Percentiles rank a stretch among this genome's conserved stretches.
Conservation (phyloP, 345 rosid species). For the Cardamine resedifolia region DNA sequence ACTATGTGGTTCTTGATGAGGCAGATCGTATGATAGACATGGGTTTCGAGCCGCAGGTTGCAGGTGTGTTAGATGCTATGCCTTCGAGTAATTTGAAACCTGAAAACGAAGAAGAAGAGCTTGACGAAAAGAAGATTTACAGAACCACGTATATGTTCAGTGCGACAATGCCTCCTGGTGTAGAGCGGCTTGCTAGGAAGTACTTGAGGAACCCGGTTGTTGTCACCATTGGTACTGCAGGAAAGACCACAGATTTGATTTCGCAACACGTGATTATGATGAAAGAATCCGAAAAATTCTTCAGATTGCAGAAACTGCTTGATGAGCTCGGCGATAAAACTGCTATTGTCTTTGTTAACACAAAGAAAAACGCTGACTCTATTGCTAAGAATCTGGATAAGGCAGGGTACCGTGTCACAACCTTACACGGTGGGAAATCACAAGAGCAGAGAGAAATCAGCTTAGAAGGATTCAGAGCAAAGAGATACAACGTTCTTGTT, state of each 20-base stretch:
- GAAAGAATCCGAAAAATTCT: constrained; percentile 81
- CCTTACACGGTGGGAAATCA: constrained; percentile 92
- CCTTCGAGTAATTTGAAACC: constrained; percentile 95
- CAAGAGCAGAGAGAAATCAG: constrained; percentile 97
- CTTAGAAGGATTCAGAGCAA: constrained; percentile 84
- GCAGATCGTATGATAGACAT: constrained; percentile 98
- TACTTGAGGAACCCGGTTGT: constrained; percentile 96
- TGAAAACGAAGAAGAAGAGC: constrained; percentile 95
- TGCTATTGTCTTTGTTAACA: constrained; percentile 88
- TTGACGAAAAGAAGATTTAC: constrained; percentile 86
- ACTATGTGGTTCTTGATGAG: constrained; percentile 96
- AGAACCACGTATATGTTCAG: constrained; percentile 97
- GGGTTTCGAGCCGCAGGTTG: constrained; percentile 94
- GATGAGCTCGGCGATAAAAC: constrained; percentile 87
- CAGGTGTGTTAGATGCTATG: constrained; percentile 91
- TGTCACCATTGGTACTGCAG: constrained; percentile 94
- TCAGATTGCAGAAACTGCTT: constrained; percentile 68
- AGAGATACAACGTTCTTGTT: constrained; percentile 85
- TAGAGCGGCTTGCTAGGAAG: constrained; percentile 93
- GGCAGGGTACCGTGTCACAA: constrained; percentile 82
- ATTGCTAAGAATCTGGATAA: constrained; percentile 88
- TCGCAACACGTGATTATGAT: constrained; percentile 84
- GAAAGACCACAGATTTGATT: constrained; percentile 87
- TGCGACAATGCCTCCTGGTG: constrained; percentile 96
- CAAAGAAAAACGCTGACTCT: constrained; percentile 75